These are phyloP conservation scores for Centrapalus pauciflorus DNA, from an alignment of 129 eudicot species.

Conservation along the genomic window DNA sequence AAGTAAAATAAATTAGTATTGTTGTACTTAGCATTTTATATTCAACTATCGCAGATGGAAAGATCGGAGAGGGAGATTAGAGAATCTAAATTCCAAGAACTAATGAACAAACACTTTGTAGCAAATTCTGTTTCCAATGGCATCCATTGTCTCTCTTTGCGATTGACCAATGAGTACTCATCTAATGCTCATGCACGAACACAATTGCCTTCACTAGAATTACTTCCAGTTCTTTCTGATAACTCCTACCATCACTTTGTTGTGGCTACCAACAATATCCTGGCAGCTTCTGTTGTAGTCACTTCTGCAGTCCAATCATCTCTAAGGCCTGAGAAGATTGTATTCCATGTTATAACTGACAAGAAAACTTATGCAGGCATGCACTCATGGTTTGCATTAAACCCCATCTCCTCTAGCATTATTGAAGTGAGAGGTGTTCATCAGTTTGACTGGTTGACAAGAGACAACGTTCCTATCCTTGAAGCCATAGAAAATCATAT, in stretches of 20 bases:
- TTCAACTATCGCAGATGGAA: constrained; percentile 64
- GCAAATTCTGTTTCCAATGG: constrained; percentile 91
- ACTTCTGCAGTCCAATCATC: constrained; percentile 75
- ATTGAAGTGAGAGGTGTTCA: constrained; percentile 96
- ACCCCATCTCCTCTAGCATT: constrained; percentile 70
- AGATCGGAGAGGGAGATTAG: constrained; percentile 77
- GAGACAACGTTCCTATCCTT: constrained; percentile 92
- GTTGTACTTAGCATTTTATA: not conserved
- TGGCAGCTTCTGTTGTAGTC: constrained; percentile 98
- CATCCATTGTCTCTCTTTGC: constrained; percentile 86
- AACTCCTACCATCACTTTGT: constrained; percentile 76
- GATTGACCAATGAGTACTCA: constrained; percentile 94
- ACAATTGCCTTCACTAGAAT: constrained; percentile 87
- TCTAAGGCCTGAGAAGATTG: constrained; percentile 64
- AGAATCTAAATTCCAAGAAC: constrained; percentile 82
- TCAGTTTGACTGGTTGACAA: constrained; percentile 96
- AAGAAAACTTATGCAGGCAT: constrained; percentile 98
- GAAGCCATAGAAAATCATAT: constrained; percentile 86
- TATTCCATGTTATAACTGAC: constrained; percentile 94
- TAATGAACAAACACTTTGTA: constrained; percentile 89
- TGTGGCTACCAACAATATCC: constrained; percentile 78
- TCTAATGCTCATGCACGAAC: constrained; percentile 94
- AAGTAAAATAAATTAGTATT: not conserved
- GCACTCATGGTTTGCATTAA: constrained; percentile 99
- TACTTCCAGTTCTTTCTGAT: constrained; percentile 89